Percentiles rank a stretch among this genome's conserved stretches.
Conservation (phyloP, 2,329 filamentous ascomycete genomes). For the Monosporascus sp. region DNA sequence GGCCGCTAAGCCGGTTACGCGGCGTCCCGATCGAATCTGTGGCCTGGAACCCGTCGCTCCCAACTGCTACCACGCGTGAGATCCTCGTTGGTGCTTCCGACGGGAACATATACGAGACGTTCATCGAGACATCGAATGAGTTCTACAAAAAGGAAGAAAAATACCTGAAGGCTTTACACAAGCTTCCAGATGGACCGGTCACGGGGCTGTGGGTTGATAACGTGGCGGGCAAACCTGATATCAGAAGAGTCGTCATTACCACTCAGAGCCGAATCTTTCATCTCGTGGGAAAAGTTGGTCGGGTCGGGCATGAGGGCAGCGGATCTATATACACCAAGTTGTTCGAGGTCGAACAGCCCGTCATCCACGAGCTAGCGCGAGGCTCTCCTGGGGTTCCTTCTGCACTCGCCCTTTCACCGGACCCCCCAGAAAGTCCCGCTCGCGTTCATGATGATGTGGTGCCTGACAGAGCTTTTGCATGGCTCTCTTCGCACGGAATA, state of each 20-base stretch:
- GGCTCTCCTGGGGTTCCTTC: conserved; percentile 56
- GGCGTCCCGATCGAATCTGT: conserved; percentile 84
- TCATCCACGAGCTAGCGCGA: conserved; percentile 65
- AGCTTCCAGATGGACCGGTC: conserved; percentile 74
- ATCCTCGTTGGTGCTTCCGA: conserved; percentile 90
- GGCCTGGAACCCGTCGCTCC: conserved; percentile 90
- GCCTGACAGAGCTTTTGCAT: conserved; percentile 75
- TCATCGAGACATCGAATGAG: conserved; percentile 88
- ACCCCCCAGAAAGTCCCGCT: conserved; percentile 46
- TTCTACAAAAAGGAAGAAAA: conserved; percentile 95
- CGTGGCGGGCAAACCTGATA: conserved; percentile 61
- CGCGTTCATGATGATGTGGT: conserved; percentile 49
- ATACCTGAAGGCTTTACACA: conserved; percentile 80
- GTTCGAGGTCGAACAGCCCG: conserved; percentile 81
- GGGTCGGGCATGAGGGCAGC: conserved; percentile 68
- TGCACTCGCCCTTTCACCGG: conserved; percentile 69
- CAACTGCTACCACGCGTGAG: conserved; percentile 89
- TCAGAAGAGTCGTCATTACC: conserved; percentile 71
- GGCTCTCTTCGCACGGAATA: conserved; percentile 82
- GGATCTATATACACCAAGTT: conserved; percentile 80
- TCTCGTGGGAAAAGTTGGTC: conserved; percentile 70
- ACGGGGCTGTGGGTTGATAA: conserved; percentile 82
- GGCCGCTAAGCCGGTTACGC: conserved; percentile 73
- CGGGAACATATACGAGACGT: conserved; percentile 90
- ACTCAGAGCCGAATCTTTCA: conserved; percentile 76